Base-by-base conservation (phyloP, 805 yeast species). In the Metschnikowia gelsemii region DNA sequence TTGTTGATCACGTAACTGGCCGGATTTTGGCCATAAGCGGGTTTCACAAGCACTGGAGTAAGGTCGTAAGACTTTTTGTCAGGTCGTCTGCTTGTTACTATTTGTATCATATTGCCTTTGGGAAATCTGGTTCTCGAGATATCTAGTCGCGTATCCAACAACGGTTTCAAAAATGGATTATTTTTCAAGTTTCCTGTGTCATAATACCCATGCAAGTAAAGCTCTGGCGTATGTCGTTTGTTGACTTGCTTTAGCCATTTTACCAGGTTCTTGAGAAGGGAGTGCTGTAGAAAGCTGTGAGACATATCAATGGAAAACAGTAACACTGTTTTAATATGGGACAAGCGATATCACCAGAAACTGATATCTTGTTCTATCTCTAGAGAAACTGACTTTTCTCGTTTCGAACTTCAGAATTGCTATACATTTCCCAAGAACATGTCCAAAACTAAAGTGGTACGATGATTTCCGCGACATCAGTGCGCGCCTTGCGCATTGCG, bases 121-220 rank as follows among this genome's bases (percentile, higher is more conserved):
- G 70, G 65, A 38, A 58, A 64, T 31, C 62, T 47, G 13, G 17
- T 16, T 22, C 45, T 44, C 12, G 51, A 43, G 2, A 59, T 52
- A 35, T 63, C 68, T 19, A 52, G 45, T 27, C 57, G 57, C 7
- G 68, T 61, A n/a, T 49, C 50, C 8, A 35, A 14, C 5, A 68
- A 47, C 3, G 51, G 45, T 3, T 38, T 25, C 2, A 64, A 64
- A 42, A 62, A 61, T 5, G 71, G 69, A 37, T 67, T 64, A 5
- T 40, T 23, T 3, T 43, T 28, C 2, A 63, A 32, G 2, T 50
- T 24, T 5, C 35, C 26, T 2, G 57, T 19, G 25, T 56, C 47
- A 38, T 60, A 63, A 36, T 34, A 57, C 3, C 29, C 46, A 4
- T 25, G 14, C 8, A 34, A 37, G 42, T 62, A 62, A 5, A 54